Base-by-base conservation (phyloP, 345 rosid species). In the Lagerstroemia speciosa region DNA sequence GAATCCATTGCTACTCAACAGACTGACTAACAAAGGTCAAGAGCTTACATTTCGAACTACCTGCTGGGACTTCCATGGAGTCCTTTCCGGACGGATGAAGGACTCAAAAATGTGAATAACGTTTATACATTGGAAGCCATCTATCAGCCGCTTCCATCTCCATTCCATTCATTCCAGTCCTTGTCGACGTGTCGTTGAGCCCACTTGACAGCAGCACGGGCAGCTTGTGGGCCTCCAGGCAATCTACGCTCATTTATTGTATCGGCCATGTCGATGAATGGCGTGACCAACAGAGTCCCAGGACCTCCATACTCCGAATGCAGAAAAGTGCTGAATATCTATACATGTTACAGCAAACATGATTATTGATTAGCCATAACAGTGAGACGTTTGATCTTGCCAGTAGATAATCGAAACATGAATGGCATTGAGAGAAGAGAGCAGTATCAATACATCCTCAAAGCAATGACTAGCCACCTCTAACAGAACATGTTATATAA, bases 241-340 rank as follows among this genome's bases (percentile, higher is more conserved):
- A 93, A 72, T 8, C 84, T 96, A 26, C 75, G 79, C 71, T 91
- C 95, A 7, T 87, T 82, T 62, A 91, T 71, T 41, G 91, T 83
- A 78, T 93, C 98, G 5, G 97, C 92, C 94, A 93, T 93, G 83
- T 91, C 97, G n/a, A 87, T 80, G 82, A 89, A 93, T 29, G 98
- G 98, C 61, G 73, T 71, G 36, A 93, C 97, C 77, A 89, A 75
- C 67, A 93, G 89, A 29, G 97, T 93, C 55, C 96, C 98, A 43
- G 98, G 96, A 75, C 98, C 97, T 62, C 97, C 96, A 66, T 91
- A 91, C 71, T 93, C 96, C 0, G 83, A 63, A 24, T 82, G 94
- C 73, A 93, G 73, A 83, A 93, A 91, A 24, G 90, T 85, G 69
- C 71, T 78, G 48, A 91, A 84, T 63, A 93, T 89, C 97, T 93